Conservation (phyloP, 371 early-diverging fungal genomes). For the Quaeritorhiza haematococci region DNA sequence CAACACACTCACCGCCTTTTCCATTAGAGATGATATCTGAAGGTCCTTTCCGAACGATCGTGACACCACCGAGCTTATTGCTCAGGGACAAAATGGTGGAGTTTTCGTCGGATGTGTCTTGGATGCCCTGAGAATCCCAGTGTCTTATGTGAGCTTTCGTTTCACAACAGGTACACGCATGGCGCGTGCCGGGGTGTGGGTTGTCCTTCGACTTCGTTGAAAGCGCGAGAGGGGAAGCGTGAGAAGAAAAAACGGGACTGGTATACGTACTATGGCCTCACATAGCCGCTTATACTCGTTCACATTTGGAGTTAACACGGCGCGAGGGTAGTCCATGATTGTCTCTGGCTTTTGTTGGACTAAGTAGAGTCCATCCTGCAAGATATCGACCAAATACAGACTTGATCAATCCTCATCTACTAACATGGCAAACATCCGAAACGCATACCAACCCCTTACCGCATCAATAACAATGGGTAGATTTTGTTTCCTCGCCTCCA, state of each 20-base stretch:
- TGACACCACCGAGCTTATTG: constrained; percentile 54
- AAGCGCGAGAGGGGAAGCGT: too few relatives aligned
- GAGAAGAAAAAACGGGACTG: background rate
- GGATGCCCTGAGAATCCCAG: constrained; percentile 39
- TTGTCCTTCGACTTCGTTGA: background rate
- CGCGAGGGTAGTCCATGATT: constrained; percentile 64
- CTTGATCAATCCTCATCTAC: background rate
- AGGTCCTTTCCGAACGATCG: constrained; percentile 81
- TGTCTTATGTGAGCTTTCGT: too few relatives aligned
- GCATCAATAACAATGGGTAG: constrained; percentile 90
- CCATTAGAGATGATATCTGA: constrained; percentile 79
- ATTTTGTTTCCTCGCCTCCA: constrained; percentile 49
- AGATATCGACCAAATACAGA: too few relatives aligned
- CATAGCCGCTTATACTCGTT: constrained; percentile 82
- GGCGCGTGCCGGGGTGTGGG: background rate
- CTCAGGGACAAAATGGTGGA: constrained; percentile 21
- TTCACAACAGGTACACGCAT: background rate
- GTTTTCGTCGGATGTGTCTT: constrained; percentile 47
- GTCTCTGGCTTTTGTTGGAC: constrained; percentile 68
- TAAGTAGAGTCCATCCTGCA: constrained; percentile 74
- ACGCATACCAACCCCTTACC: constrained; percentile 35
- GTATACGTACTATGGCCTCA: constrained; percentile 50
- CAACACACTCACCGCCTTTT: constrained; percentile 42
- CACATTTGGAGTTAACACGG: constrained; percentile 87
- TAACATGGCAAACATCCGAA: background rate